These are phyloP conservation scores for Tanacetum coccineum DNA, from an alignment of 129 eudicot genomes.

Conservation along the genomic window DNA sequence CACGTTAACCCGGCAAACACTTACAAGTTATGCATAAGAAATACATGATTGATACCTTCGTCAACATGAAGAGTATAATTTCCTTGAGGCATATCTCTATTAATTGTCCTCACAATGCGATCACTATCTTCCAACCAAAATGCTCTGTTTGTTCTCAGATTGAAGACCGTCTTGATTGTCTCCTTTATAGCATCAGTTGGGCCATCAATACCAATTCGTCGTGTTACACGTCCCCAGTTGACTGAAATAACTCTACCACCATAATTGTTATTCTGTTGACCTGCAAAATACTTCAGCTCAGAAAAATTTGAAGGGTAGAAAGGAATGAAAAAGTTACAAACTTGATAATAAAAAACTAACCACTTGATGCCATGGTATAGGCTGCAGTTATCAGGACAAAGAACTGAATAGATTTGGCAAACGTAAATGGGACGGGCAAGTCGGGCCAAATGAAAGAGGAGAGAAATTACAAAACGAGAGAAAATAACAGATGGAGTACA, in stretches of 20 bases:
- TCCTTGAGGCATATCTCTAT: slow-evolving; percentile 93
- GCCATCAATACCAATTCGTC: slow-evolving; percentile 89
- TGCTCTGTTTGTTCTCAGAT: slow-evolving; percentile 74
- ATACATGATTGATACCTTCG: slow-evolving; percentile 52
- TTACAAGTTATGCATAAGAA: no score
- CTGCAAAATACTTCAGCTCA: slow-evolving; percentile 30
- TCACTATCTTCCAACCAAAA: slow-evolving; percentile 97
- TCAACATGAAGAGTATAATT: slow-evolving; percentile 85
- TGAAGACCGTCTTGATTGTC: slow-evolving; percentile 69
- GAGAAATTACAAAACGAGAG: no score
- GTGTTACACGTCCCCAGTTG: slow-evolving; percentile 67
- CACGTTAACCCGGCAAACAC: no score
- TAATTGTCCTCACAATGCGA: slow-evolving; percentile 66
- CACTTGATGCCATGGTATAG: slow-evolving; percentile 71
- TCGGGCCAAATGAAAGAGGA: no score
- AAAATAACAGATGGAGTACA: no score
- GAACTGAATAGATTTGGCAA: not conserved
- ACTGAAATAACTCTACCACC: slow-evolving; percentile 88
- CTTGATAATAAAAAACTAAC: slow-evolving; percentile 29
- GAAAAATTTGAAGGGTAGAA: slow-evolving; percentile 4
- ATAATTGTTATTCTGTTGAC: slow-evolving; percentile 60
- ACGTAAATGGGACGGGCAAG: no score
- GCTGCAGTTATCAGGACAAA: slow-evolving; percentile 41
- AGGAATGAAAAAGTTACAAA: not conserved
- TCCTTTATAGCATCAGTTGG: slow-evolving; percentile 80